Evolutionary conservation across 2,329 filamentous ascomycete species (phyloP).

Genomic region (Aspergillus fructus): DNA sequence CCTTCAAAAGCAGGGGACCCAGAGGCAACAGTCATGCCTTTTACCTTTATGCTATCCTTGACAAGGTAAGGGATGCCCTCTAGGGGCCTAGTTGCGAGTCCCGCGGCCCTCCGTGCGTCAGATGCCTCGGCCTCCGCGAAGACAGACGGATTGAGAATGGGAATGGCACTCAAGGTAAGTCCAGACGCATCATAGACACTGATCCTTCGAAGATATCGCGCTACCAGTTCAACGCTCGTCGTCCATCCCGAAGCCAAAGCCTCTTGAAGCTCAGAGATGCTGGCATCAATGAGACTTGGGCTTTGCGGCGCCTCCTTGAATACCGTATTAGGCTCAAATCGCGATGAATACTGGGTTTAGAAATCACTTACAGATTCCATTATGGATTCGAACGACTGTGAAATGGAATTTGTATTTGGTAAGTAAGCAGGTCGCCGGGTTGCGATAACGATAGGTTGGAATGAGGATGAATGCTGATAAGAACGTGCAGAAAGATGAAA

Average conservation of each 20-base stretch:
- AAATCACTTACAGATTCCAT: too few relatives aligned
- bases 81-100: conserved; percentile 38
- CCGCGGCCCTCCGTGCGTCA: conserved; percentile 45
- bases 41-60: conserved; percentile 59
- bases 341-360: too few relatives aligned
- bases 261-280: conserved; percentile 44
- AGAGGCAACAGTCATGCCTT: conserved; percentile 53
- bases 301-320: neutral
- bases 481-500: too few relatives aligned
- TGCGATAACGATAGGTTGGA: too few relatives aligned
- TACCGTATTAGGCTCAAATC: neutral
- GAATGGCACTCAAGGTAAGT: conserved; percentile 48
- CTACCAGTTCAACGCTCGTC: conserved; percentile 48
- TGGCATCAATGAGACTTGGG: conserved; percentile 47
- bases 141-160: conserved; percentile 47
- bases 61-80: conserved; percentile 60
- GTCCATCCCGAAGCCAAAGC: conserved; percentile 42
- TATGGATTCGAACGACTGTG: too few relatives aligned
- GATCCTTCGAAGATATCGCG: conserved; percentile 50
- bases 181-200: conserved; percentile 47
- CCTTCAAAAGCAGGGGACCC: conserved; percentile 57
- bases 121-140: conserved; percentile 51
- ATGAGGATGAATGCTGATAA: too few relatives aligned
- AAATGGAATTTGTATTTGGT: too few relatives aligned
- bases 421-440: too few relatives aligned